Evolutionary conservation across 139 green algal genomes (phyloP).

Genomic region (Picochlorum sp.): DNA sequence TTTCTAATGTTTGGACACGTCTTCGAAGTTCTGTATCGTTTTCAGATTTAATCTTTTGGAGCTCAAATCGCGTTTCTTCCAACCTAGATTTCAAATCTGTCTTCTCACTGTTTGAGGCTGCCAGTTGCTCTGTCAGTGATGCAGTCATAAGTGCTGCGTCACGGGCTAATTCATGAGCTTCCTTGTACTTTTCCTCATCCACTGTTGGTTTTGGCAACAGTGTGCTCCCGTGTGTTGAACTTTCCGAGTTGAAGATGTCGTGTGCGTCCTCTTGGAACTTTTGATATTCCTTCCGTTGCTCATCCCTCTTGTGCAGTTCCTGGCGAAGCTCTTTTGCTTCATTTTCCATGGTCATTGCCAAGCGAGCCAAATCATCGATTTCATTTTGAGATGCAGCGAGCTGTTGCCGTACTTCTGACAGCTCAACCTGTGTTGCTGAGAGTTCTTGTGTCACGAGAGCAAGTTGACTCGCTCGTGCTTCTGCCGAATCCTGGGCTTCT

Average conservation of each 20-base stretch:
- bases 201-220: constrained; percentile 6
- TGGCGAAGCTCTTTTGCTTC: no score
- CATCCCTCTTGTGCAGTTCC: not conserved
- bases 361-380: no score
- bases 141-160: not conserved
- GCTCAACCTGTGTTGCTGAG: no score
- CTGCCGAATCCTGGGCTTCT: no score
- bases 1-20: constrained; percentile 22
- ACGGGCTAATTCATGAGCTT: constrained; percentile 10
- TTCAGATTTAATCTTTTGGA: constrained; percentile 14
- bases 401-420: no score
- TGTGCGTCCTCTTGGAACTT: not conserved
- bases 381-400: no score
- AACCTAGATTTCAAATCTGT: constrained; percentile 14
- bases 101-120: constrained; percentile 10
- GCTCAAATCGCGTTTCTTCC: constrained; percentile 14
- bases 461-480: no score
- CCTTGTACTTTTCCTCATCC: constrained; percentile 14
- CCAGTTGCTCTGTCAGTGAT: constrained; percentile 4
- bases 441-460: no score
- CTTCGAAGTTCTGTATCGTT: constrained; percentile 19
- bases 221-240: not conserved
- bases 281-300: not conserved
- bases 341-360: no score
- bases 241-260: not conserved